Conservation (phyloP, 768 basidiomycete genomes). For the Mycena haematopus region DNA sequence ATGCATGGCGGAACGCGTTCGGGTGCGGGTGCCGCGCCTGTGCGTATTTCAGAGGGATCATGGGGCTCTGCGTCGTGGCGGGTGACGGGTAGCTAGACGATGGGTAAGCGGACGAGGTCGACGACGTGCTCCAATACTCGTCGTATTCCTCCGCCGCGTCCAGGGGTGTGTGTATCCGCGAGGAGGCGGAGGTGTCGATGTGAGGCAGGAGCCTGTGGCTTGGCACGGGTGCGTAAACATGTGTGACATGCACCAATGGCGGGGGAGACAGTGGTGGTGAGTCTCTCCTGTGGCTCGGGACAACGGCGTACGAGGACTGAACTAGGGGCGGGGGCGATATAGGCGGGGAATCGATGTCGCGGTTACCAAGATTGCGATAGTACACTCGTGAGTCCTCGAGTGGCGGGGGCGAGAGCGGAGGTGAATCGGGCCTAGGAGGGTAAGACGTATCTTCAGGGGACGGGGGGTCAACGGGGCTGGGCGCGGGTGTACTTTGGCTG, state of each 20-base stretch:
- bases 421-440: constrained; percentile 2
- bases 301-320: neutral
- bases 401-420: constrained; percentile 14
- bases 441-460: neutral
- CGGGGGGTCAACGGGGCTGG: neutral
- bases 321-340: constrained; percentile 16
- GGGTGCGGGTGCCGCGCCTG: neutral
- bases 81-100: constrained; percentile 4
- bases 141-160: too few relatives aligned
- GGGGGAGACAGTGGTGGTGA: constrained; percentile 3
- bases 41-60: neutral
- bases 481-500: constrained; percentile 11
- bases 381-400: constrained; percentile 23
- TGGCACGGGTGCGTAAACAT: neutral
- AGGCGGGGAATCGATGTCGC: neutral
- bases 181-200: constrained; percentile 11
- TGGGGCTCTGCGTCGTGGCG: too few relatives aligned
- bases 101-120: constrained; percentile 5
- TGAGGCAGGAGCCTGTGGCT: constrained; percentile 9
- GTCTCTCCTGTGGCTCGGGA: neutral
- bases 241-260: constrained; percentile 10
- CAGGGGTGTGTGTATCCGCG: neutral
- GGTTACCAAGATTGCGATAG: neutral
- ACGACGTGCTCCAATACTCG: constrained; percentile 1
- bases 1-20: constrained; percentile 8